Evolutionary conservation across 495 filamentous ascomycete species (phyloP), one percentile per base, ranked within the genome.

Genomic region (Penicillium chermesinum): DNA sequence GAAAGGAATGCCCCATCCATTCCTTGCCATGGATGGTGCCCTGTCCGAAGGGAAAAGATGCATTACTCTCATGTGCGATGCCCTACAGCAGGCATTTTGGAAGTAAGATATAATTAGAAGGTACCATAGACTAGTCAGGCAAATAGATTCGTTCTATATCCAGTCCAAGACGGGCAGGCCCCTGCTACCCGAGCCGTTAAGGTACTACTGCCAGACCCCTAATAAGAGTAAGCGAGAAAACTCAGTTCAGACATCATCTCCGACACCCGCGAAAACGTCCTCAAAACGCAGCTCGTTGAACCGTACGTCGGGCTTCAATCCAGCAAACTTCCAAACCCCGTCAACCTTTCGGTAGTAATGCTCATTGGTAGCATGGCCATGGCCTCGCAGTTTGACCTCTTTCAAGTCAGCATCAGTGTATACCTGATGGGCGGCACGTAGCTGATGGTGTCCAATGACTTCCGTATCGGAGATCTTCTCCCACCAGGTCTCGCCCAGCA

Each of bases 241-340:
- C n/a, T n/a, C n/a, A n/a, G n/a, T n/a, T n/a, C n/a, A 30, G 4
- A 30, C 10, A 30, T 30, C 25, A 5, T 8, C 40, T n/a, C 20
- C 19, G 15, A 18, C 4, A 8, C 53, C 59, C 38, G 53, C 59
- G 44, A 76, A 75, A 2, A 76, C 60, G 21, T 65, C 69, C 25
- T 76, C 67, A 35, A 87, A 87, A 37, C 86, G 81, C 57, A 82
- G 79, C 73, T 91, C 87, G 52, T 66, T 71, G 84, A 83, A 91
- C 35, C 81, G 66, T 47, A 91, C 85, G 40, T 80, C 71, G 1
- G 87, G 87, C 59, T 74, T 70, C 42, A 91, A 67, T 1, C 87
- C 87, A 1, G 86, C 85, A 65, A 89, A 88, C 69, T 89, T 91
- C 87, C 87, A 91, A 48, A 82, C 79, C 4, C 85, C 85, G 53